Percentiles rank a stretch among this genome's conserved stretches.
Evolutionary conservation across 805 yeast genomes (phyloP).

Genomic region (Schwanniomyces polymorphus): DNA sequence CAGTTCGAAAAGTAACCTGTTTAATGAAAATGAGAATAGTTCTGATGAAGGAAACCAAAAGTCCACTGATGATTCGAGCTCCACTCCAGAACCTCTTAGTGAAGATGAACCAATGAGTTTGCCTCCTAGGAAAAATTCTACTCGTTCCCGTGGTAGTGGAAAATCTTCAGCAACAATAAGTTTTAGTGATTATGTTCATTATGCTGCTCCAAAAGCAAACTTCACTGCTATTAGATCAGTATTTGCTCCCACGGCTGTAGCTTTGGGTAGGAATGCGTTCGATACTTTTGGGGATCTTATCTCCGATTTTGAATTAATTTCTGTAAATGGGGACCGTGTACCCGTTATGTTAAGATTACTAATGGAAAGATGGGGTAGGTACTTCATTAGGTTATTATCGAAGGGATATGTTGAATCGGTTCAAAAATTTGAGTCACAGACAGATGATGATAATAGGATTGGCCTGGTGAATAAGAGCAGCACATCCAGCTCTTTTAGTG

Average conservation of each 20-base stretch:
- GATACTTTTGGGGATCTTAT: constrained; percentile 63
- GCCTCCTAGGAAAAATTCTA: constrained; percentile 16
- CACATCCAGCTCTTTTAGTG: constrained; percentile 5
- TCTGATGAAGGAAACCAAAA: background rate
- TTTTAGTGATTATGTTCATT: constrained; percentile 72
- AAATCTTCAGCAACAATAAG: constrained; percentile 30
- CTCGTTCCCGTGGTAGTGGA: constrained; percentile 17
- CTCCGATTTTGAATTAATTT: constrained; percentile 70
- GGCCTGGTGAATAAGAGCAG: constrained; percentile 9
- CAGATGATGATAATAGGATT: background rate
- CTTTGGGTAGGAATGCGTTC: constrained; percentile 72
- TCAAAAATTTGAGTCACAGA: constrained; percentile 34
- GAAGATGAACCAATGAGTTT: constrained; percentile 9
- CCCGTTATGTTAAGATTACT: constrained; percentile 61
- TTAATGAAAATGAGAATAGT: background rate
- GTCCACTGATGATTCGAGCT: constrained; percentile 7
- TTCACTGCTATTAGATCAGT: constrained; percentile 67
- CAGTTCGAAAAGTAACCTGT: background rate
- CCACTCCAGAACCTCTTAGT: constrained; percentile 4
- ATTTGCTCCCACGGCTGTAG: constrained; percentile 75
- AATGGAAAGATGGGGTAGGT: constrained; percentile 76
- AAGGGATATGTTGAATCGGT: constrained; percentile 64
- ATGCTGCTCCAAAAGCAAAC: constrained; percentile 70
- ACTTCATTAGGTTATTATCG: constrained; percentile 61
- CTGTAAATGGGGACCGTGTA: constrained; percentile 68